phyloP scores from a whole-genome alignment of 1,284 basidiomycete genomes.

The Veloporphyrellus conicus region DNA sequence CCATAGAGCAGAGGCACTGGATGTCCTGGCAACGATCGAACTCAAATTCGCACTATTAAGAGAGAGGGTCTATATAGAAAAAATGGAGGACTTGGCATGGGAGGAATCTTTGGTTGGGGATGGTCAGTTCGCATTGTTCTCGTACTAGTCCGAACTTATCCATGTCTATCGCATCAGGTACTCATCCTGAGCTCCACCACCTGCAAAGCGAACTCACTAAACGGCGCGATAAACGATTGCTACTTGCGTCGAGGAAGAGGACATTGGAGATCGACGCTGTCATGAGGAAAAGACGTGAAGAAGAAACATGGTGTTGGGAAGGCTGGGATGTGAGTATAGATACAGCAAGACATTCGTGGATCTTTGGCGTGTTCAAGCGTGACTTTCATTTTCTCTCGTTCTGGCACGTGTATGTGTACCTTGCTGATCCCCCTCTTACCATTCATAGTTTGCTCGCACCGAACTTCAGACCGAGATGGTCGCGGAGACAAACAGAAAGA shows the following conservation, averaged over 20 bases:
- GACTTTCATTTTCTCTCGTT: slow-evolving; percentile 5
- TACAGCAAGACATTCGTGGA: too few species aligned
- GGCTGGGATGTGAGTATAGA: slow-evolving; percentile 64
- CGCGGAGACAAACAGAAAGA: slow-evolving; percentile 76
- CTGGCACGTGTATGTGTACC: slow-evolving; percentile 3
- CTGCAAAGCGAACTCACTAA: slow-evolving; percentile 70
- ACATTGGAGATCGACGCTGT: slow-evolving; percentile 59
- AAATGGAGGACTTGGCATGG: slow-evolving; percentile 75
- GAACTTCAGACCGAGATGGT: slow-evolving; percentile 80
- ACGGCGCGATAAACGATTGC: slow-evolving; percentile 68
- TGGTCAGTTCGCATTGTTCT: slow-evolving; percentile 41
- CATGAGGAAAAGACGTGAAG: slow-evolving; percentile 51
- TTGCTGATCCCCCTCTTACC: slow-evolving; percentile 5
- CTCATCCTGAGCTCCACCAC: slow-evolving; percentile 79
- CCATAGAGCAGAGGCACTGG: slow-evolving; percentile 74
- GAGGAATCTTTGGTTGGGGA: slow-evolving; percentile 66
- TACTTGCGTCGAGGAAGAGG: slow-evolving; percentile 66
- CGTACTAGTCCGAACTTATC: slow-evolving; percentile 4
- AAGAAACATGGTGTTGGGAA: slow-evolving; percentile 67
- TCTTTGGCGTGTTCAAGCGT: background rate
- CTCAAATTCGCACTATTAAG: slow-evolving; percentile 72
- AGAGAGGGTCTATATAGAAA: slow-evolving; percentile 74
- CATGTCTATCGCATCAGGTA: slow-evolving; percentile 41
- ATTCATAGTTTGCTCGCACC: slow-evolving; percentile 54
- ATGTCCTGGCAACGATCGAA: slow-evolving; percentile 72